Conservation (phyloP, 208 protist genomes). For the Herpetomonas tarakana region DNA sequence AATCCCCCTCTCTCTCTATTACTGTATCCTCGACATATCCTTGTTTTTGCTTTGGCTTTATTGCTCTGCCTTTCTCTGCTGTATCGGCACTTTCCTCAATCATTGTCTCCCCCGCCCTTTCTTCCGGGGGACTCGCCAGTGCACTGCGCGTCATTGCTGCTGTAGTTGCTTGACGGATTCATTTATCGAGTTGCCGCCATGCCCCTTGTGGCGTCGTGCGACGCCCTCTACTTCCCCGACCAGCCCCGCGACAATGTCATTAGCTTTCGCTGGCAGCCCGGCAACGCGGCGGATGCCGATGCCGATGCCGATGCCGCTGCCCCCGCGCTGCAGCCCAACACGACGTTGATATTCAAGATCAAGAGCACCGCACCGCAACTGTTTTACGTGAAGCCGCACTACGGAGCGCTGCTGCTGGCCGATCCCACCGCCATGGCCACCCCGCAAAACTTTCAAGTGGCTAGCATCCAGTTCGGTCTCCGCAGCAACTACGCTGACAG, state of each 20-base stretch:
- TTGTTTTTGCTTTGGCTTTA: too few relatives aligned
- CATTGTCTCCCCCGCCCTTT: too few relatives aligned
- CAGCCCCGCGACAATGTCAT: conserved; percentile 61
- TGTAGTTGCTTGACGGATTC: too few relatives aligned
- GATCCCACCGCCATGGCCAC: conserved; percentile 28
- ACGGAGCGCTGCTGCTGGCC: conserved; percentile 55
- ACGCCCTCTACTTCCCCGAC: conserved; percentile 63
- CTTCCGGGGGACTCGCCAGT: too few relatives aligned
- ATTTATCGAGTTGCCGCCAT: too few relatives aligned
- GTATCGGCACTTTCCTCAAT: too few relatives aligned
- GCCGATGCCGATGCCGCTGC: conserved; percentile 3
- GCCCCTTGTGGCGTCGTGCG: conserved; percentile 51
- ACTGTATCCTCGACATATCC: too few relatives aligned
- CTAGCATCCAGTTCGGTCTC: conserved; percentile 38
- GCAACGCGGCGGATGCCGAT: not conserved
- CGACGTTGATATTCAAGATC: conserved; percentile 68
- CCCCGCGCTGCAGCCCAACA: conserved; percentile 26
- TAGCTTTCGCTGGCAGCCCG: conserved; percentile 31
- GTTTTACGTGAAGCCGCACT: conserved; percentile 78
- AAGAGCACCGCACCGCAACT: conserved; percentile 72
- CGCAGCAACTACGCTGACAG: conserved; percentile 16
- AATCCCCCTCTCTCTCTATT: too few relatives aligned
- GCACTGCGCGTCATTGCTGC: too few relatives aligned
- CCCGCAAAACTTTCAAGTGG: conserved; percentile 1
- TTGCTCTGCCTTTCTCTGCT: too few relatives aligned